Evolutionary conservation across 805 yeast genomes (phyloP).

Genomic region (Candida bentonensis): DNA sequence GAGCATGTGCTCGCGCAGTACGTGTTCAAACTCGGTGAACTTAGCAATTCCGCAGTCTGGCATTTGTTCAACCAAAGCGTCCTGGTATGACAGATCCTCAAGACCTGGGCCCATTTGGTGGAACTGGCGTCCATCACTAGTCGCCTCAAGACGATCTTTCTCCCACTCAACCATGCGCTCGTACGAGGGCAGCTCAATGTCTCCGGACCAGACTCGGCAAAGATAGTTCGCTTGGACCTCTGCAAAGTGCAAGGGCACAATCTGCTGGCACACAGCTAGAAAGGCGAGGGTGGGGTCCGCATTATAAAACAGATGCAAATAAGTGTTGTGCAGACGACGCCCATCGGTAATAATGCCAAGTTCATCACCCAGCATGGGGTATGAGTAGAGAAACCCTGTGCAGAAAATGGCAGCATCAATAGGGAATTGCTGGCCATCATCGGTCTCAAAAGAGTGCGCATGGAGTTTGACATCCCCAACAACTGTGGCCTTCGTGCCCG

Average conservation of each 20-base stretch:
- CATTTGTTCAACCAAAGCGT: not conserved
- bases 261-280: constrained; percentile 31
- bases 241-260: constrained; percentile 20
- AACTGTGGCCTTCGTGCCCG: constrained; percentile 27
- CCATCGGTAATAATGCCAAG: constrained; percentile 30
- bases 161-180: constrained; percentile 35
- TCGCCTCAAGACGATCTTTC: constrained; percentile 22
- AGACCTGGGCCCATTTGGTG: constrained; percentile 30
- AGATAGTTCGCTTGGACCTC: constrained; percentile 54
- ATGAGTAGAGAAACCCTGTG: constrained; percentile 58
- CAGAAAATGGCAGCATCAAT: constrained; percentile 53
- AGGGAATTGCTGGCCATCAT: constrained; percentile 31
- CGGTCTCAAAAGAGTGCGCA: constrained; percentile 29
- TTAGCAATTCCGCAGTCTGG: not conserved
- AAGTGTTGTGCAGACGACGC: constrained; percentile 34
- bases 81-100: not conserved
- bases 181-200: constrained; percentile 34
- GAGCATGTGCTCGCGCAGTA: not conserved
- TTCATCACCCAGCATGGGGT: constrained; percentile 40
- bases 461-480: constrained; percentile 26
- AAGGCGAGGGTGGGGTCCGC: constrained; percentile 52
- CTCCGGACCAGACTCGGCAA: constrained; percentile 46
- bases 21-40: not conserved
- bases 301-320: constrained; percentile 44
- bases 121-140: constrained; percentile 35